These are phyloP conservation scores for Nemania abortiva DNA, from an alignment of 2,329 filamentous ascomycete species.

Conservation along the genomic window DNA sequence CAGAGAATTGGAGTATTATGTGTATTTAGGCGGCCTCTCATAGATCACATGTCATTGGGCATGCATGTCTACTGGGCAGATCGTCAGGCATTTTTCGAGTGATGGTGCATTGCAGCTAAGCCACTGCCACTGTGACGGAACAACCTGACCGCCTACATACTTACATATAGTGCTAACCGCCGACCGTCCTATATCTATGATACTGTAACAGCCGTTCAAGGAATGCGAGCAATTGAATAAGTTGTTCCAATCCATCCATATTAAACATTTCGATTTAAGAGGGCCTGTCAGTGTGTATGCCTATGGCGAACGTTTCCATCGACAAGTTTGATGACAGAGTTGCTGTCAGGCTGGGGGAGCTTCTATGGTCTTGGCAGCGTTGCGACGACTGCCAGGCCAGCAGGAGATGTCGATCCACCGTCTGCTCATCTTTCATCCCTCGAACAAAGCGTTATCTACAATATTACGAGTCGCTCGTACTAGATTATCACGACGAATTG, in stretches of 20 bases:
- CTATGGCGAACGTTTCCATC: conserved; percentile 23
- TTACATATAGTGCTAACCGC: background rate
- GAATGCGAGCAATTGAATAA: background rate
- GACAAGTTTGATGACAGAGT: conserved; percentile 23
- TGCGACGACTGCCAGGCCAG: conserved; percentile 19
- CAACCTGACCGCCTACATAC: no score
- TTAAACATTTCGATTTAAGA: no score
- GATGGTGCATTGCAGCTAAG: no score
- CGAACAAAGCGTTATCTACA: conserved; percentile 27
- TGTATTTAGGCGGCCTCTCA: no score
- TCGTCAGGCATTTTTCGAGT: no score
- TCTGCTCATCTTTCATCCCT: conserved; percentile 10
- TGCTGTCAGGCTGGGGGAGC: conserved; percentile 2
- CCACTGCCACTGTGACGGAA: no score
- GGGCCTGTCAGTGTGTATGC: no score
- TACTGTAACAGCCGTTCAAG: no score
- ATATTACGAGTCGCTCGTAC: conserved; percentile 23
- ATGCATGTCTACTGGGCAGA: no score
- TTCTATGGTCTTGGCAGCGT: conserved; percentile 29
- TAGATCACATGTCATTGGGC: no score
- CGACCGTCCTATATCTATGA: no score
- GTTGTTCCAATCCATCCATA: background rate
- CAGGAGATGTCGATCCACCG: conserved; percentile 1
- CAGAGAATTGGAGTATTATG: no score
- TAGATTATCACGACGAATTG: conserved; percentile 29